These are phyloP conservation scores for Podila horticola DNA, from an alignment of 192 early-diverging fungal species.

Conservation along the genomic window DNA sequence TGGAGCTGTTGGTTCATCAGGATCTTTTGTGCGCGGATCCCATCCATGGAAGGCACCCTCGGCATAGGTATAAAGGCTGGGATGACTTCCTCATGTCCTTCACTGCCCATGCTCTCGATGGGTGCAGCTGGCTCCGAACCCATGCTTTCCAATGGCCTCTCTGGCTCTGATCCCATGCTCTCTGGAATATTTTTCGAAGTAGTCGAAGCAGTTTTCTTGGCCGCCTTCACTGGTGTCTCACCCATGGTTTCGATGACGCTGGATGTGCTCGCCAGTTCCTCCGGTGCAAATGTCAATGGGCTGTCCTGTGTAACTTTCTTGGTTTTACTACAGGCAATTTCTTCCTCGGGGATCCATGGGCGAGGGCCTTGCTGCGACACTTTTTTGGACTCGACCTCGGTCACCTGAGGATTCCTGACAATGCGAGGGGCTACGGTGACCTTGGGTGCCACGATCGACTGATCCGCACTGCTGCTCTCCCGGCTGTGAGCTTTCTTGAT, in stretches of 20 bases:
- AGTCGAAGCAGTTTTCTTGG: not conserved
- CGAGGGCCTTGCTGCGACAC: conserved; percentile 22
- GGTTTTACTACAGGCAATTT: not conserved
- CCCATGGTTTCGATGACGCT: conserved; percentile 15
- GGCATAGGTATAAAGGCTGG: conserved; percentile 9
- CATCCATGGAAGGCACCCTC: conserved; percentile 4
- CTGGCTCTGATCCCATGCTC: not conserved
- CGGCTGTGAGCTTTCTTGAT: not conserved
- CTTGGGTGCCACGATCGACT: conserved; percentile 12
- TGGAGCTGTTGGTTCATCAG: conserved; percentile 11
- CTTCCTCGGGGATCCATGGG: conserved; percentile 5
- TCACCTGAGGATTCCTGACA: conserved; percentile 13
- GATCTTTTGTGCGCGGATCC: conserved; percentile 11
- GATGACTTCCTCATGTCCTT: conserved; percentile 4
- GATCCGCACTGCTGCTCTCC: not conserved
- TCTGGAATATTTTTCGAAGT: not conserved
- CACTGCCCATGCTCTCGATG: conserved; percentile 35
- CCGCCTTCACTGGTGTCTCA: not conserved
- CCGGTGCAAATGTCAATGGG: not conserved
- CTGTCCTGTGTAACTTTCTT: conserved; percentile 8
- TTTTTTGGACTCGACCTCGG: not conserved
- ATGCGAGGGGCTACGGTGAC: not conserved
- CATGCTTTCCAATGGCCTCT: conserved; percentile 17
- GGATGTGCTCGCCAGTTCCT: conserved; percentile 17
- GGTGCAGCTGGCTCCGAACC: conserved; percentile 5